A percentile compares a stretch with the other conserved stretches of the same genome.
phyloP scores from a whole-genome alignment of 805 yeast species.

The Candida saitoana region DNA sequence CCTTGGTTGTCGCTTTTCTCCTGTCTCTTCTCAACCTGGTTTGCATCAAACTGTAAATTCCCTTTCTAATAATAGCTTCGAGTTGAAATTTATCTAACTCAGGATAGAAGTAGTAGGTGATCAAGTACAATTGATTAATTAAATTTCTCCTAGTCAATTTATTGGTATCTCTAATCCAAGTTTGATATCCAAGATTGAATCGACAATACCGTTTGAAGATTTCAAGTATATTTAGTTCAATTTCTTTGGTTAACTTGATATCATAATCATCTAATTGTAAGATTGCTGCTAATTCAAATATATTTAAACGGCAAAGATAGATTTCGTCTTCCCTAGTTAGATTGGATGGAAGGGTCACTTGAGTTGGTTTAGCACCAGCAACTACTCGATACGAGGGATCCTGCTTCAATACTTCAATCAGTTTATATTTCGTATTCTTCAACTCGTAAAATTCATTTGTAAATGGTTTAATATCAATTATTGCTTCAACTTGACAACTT shows the following conservation, averaged over 20 bases:
- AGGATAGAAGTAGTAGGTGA: conserved; percentile 45
- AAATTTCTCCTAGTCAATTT: conserved; percentile 46
- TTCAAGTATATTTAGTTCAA: conserved; percentile 51
- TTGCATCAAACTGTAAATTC: conserved; percentile 77
- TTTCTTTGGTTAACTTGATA: conserved; percentile 49
- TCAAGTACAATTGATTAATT: conserved; percentile 44
- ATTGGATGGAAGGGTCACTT: not conserved
- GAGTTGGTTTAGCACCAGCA: not conserved
- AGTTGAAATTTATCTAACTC: conserved; percentile 51
- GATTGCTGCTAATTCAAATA: conserved; percentile 51
- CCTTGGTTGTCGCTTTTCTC: conserved; percentile 20
- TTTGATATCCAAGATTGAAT: conserved; percentile 69
- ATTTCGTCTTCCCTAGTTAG: not conserved
- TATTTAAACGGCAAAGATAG: conserved; percentile 47
- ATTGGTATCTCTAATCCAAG: conserved; percentile 82
- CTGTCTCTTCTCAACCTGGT: conserved; percentile 60
- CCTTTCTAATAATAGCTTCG: conserved; percentile 75
- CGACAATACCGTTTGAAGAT: conserved; percentile 56
- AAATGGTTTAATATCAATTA: conserved; percentile 8
- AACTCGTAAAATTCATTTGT: conserved; percentile 6
- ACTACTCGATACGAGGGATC: conserved; percentile 5
- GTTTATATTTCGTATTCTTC: conserved; percentile 8
- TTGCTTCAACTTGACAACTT: conserved; percentile 7
- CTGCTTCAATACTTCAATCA: conserved; percentile 9
- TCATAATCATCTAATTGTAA: conserved; percentile 43